Conservation (phyloP, 2,329 filamentous ascomycete species). For the Neofusicoccum sp. region DNA sequence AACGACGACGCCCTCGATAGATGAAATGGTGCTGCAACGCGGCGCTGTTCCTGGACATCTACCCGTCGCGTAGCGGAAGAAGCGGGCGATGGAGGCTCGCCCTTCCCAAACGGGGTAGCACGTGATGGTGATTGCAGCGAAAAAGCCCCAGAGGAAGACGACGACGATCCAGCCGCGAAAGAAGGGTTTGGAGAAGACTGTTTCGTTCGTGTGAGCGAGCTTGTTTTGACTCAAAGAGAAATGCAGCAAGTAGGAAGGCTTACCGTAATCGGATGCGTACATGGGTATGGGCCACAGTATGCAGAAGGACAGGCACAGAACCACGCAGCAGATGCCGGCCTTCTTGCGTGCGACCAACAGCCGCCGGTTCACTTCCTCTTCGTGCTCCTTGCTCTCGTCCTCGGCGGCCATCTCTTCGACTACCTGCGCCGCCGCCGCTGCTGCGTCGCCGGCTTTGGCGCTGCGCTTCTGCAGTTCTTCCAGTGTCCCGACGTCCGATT, state of each 20-base stretch:
- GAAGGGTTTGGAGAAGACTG: slow-evolving; percentile 17
- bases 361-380: neutral
- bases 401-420: neutral
- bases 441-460: slow-evolving; percentile 11
- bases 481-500: slow-evolving; percentile 10
- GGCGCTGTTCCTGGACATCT: neutral
- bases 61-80: slow-evolving; percentile 6
- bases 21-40: neutral
- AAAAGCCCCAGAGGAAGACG: slow-evolving; percentile 17
- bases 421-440: neutral
- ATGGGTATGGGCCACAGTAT: slow-evolving; percentile 56
- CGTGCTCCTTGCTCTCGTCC: neutral
- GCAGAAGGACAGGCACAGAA: slow-evolving; percentile 11
- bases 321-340: slow-evolving; percentile 3
- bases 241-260: slow-evolving; percentile 9
- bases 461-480: slow-evolving; percentile 1
- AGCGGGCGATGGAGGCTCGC: slow-evolving; percentile 10
- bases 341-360: slow-evolving; percentile 12
- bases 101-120: slow-evolving; percentile 17
- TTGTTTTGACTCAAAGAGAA: neutral
- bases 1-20: neutral
- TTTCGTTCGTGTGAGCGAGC: neutral
- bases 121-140: slow-evolving; percentile 14
- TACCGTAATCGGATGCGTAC: slow-evolving; percentile 51
- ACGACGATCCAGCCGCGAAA: slow-evolving; percentile 19